Base-by-base conservation (phyloP, 306 rosid species). In the Geum urbanum region DNA sequence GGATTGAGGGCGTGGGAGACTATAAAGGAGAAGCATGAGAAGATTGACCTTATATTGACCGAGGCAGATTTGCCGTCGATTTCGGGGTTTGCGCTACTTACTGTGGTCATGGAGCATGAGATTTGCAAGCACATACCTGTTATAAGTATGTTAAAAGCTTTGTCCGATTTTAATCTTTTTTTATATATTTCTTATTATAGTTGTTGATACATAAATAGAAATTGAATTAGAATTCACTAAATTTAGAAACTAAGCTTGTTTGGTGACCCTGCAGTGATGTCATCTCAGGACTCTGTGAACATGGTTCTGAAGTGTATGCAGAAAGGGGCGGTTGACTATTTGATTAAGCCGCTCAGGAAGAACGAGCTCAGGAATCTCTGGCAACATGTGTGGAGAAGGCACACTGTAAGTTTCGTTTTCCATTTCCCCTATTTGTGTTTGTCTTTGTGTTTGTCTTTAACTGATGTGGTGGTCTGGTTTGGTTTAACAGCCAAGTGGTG, bases 311-410 rank as follows among this genome's bases (percentile, higher is more conserved):
- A 91, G 56, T 91, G 87, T 77, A 86, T 88, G 90, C 55, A 78
- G 7, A 88, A 78, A 78, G 97, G 97, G 71, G 95, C 97, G 7
- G 83, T 81, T 9, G 97, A 88, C 77, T 91, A 84, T 84, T 84
- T 91, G 55, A 81, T 91, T 74, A 91, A 91, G 79, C 97, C 95
- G 66, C 78, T 91, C 62, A 77, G 97, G 78, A 84, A 69, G 74
- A 91, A 91, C 77, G 97, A 86, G 78, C 78, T 91, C 44, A 73
- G 60, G 59, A 91, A 86, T 79, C 71, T 91, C 60, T 91, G 97
- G 97, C 97, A 82, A 72, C 96, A 91, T 75, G 89, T 86, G 5
- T 88, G 96, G 97, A 86, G 97, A 83, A 80, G 85, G 83, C 89
- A 77, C 16, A 71, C 78, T 47, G 97, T 91, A 86, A 73, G 88